Percentiles rank a stretch among this genome's conserved stretches.
Conservation (phyloP, 1,139 yeast genomes). For the Komagataea norvegica region DNA sequence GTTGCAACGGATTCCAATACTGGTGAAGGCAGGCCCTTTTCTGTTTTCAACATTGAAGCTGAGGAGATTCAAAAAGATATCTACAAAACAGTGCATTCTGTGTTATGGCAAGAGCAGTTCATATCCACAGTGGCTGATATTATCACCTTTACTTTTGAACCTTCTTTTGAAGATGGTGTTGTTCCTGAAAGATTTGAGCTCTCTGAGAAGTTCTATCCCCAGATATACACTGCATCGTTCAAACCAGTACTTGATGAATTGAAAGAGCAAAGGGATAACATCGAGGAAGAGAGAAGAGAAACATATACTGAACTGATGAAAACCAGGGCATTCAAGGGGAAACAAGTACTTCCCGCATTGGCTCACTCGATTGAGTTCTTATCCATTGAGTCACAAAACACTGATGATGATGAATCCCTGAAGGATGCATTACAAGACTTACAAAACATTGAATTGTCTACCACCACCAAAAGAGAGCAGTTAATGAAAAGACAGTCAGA, state of each 20-base stretch:
- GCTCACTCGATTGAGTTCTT: conserved; percentile 27
- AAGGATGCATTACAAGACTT: conserved; percentile 19
- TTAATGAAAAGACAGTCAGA: conserved; percentile 16
- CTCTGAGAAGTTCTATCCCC: conserved; percentile 40
- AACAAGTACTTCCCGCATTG: conserved; percentile 30
- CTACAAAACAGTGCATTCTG: conserved; percentile 30
- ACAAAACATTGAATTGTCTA: conserved; percentile 9
- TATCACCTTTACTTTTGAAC: conserved; percentile 35
- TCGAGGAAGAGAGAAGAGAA: conserved; percentile 25
- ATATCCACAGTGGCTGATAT: conserved; percentile 33
- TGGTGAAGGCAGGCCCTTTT: conserved; percentile 16
- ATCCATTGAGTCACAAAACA: conserved; percentile 13
- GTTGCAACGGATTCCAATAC: conserved; percentile 17
- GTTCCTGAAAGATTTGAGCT: conserved; percentile 31
- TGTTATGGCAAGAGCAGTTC: conserved; percentile 30
- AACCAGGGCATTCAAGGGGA: conserved; percentile 33
- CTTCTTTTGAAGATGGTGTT: conserved; percentile 30
- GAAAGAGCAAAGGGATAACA: conserved; percentile 12
- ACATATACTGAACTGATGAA: conserved; percentile 23
- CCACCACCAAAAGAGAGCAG: conserved; percentile 9
- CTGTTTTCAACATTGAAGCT: conserved; percentile 31
- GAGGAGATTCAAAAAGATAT: conserved; percentile 27
- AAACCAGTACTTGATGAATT: conserved; percentile 22
- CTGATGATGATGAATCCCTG: conserved; percentile 6
- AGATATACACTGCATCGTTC: conserved; percentile 35